phyloP scores from a whole-genome alignment of 164 flowering plant species.

The Kingdonia uniflora region DNA sequence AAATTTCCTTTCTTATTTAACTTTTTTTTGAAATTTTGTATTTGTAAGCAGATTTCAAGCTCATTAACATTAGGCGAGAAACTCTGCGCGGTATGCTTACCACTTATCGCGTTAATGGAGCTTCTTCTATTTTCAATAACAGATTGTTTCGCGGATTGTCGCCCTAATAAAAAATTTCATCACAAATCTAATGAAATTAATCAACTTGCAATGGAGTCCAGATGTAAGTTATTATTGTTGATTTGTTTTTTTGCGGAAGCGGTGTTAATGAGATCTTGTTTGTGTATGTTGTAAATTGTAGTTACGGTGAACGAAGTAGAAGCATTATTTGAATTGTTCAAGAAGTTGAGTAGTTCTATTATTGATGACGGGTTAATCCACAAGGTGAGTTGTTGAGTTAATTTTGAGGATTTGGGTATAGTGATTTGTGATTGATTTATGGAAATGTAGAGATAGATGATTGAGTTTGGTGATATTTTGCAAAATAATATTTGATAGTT shows the following conservation, averaged over 20 bases:
- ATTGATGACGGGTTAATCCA: conserved; percentile 61
- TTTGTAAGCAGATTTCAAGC: conserved; percentile 12
- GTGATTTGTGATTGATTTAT: too few relatives aligned
- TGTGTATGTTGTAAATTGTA: conserved; percentile 18
- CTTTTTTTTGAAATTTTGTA: too few relatives aligned
- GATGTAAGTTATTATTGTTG: conserved; percentile 16
- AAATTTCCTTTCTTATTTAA: too few relatives aligned
- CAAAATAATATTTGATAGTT: too few relatives aligned
- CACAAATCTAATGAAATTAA: conserved; percentile 13
- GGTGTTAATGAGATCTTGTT: not conserved
- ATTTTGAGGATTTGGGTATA: too few relatives aligned
- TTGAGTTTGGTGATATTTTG: too few relatives aligned
- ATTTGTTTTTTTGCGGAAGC: not conserved
- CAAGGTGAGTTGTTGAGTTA: conserved; percentile 12
- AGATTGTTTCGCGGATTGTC: conserved; percentile 23
- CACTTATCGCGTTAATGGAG: conserved; percentile 22
- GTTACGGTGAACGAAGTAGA: conserved; percentile 71
- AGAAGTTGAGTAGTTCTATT: conserved; percentile 61
- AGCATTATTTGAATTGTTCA: conserved; percentile 60
- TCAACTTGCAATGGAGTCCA: conserved; percentile 27
- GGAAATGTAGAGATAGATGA: too few relatives aligned
- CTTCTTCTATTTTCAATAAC: conserved; percentile 17
- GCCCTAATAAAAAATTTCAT: conserved; percentile 2
- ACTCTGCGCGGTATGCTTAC: conserved; percentile 30
- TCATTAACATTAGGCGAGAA: conserved; percentile 22